Percentiles rank a stretch among this genome's conserved stretches.
phyloP scores from a whole-genome alignment of 1,284 basidiomycete genomes.

The Malassezia furfur region DNA sequence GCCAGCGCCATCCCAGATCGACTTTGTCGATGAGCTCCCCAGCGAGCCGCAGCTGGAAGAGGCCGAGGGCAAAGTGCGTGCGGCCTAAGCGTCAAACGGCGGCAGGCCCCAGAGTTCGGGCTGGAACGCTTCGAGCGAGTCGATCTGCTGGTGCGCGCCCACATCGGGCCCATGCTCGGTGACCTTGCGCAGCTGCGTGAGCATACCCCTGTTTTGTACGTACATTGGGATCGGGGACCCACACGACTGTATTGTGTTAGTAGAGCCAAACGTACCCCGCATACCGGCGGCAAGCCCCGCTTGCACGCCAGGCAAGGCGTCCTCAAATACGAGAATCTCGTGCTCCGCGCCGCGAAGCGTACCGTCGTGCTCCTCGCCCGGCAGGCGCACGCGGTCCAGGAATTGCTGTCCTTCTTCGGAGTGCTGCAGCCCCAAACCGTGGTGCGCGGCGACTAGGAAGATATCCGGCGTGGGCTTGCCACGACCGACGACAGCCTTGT shows the following conservation, averaged over 20 bases:
- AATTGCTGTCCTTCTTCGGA: slow-evolving; percentile 19
- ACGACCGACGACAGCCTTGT: slow-evolving; percentile 24
- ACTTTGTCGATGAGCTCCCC: slow-evolving; percentile 40
- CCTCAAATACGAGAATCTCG: slow-evolving; percentile 47
- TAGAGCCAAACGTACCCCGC: slow-evolving; percentile 27
- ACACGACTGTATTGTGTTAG: slow-evolving; percentile 27
- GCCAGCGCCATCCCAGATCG: slow-evolving; percentile 23
- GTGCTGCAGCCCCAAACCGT: slow-evolving; percentile 29
- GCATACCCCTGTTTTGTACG: slow-evolving; percentile 7
- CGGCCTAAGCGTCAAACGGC: slow-evolving; percentile 24
- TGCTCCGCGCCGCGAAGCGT: slow-evolving; percentile 28
- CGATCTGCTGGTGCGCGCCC: slow-evolving; percentile 35
- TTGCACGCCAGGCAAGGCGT: slow-evolving; percentile 43
- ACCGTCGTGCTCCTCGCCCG: slow-evolving; percentile 31
- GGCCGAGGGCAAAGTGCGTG: slow-evolving; percentile 8
- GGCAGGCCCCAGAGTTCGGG: slow-evolving; percentile 43
- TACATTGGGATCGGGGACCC: slow-evolving; percentile 42
- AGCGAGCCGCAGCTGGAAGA: background rate
- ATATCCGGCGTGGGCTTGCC: slow-evolving; percentile 48
- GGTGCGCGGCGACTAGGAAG: slow-evolving; percentile 43
- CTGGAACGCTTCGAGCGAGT: slow-evolving; percentile 38
- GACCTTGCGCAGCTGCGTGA: slow-evolving; percentile 4
- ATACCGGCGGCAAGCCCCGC: slow-evolving; percentile 43
- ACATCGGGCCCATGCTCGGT: slow-evolving; percentile 20
- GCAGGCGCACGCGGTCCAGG: slow-evolving; percentile 21